Conservation (phyloP, 108 stramenopile genomes). For the Pinguiococcus pyrenoidosus region DNA sequence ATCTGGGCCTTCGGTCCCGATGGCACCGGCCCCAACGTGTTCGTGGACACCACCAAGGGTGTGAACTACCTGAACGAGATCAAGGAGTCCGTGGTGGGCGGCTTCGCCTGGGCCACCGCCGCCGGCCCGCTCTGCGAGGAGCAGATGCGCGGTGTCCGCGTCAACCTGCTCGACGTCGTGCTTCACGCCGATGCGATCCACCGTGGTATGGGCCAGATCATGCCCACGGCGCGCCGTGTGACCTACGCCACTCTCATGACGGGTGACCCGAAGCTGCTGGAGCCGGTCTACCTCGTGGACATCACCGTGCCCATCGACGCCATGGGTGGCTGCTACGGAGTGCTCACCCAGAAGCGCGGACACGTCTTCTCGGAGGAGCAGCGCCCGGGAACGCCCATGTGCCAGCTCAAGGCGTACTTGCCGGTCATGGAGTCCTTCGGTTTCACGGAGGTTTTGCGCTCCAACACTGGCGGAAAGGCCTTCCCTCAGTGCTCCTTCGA, state of each 20-base stretch:
- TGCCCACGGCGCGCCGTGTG: slow-evolving; percentile 98
- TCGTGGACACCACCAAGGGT: slow-evolving; percentile 98
- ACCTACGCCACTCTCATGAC: slow-evolving; percentile 87
- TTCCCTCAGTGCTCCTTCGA: slow-evolving; percentile 99
- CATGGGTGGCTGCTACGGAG: slow-evolving; percentile 98
- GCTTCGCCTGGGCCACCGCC: slow-evolving; percentile 96
- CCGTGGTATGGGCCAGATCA: slow-evolving; percentile 99
- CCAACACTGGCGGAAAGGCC: slow-evolving; percentile 98
- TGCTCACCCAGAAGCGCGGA: slow-evolving; percentile 94
- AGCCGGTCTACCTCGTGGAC: slow-evolving; percentile 96
- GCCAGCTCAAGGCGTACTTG: slow-evolving; percentile 94
- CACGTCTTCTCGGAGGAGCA: slow-evolving; percentile 97
- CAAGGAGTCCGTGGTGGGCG: slow-evolving; percentile 97
- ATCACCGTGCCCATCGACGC: slow-evolving; percentile 96
- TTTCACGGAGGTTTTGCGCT: slow-evolving; percentile 94
- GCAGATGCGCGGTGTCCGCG: slow-evolving; percentile 85
- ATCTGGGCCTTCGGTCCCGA: slow-evolving; percentile 99
- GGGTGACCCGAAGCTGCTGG: slow-evolving; percentile 77
- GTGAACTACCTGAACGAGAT: slow-evolving; percentile 99
- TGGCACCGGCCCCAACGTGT: slow-evolving; percentile 92
- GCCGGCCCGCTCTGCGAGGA: slow-evolving; percentile 95
- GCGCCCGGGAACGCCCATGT: slow-evolving; percentile 89
- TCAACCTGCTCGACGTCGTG: slow-evolving; percentile 98
- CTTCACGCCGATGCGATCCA: slow-evolving; percentile 99
- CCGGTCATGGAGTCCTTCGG: slow-evolving; percentile 99